Evolutionary conservation across 2,329 filamentous ascomycete genomes (phyloP).

Genomic region (Exutisphaerella laricina): DNA sequence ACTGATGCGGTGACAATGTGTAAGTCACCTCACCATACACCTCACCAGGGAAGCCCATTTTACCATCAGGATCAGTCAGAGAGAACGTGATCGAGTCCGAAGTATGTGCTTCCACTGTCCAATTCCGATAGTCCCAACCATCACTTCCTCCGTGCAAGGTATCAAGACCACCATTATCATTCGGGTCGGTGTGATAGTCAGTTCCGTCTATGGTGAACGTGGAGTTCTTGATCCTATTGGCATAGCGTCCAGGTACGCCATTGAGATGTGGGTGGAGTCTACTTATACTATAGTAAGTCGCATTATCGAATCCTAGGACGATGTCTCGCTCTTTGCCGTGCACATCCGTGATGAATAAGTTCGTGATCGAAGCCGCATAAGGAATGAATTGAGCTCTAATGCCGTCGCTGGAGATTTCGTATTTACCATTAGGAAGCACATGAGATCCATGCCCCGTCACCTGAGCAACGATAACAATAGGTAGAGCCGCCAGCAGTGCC

Average conservation of each 20-base stretch:
- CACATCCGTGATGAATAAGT: constrained; percentile 65
- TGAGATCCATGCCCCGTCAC: background rate
- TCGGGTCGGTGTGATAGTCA: constrained; percentile 44
- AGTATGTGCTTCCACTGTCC: constrained; percentile 65
- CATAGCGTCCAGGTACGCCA: constrained; percentile 66
- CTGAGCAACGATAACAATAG: background rate
- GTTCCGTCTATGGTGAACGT: constrained; percentile 47
- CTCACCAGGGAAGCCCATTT: constrained; percentile 71
- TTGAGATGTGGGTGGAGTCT: constrained; percentile 65
- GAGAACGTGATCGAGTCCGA: constrained; percentile 66
- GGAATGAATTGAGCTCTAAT: constrained; percentile 66
- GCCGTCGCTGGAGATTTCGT: constrained; percentile 62
- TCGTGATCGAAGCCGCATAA: constrained; percentile 68
- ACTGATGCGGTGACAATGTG: constrained; percentile 58
- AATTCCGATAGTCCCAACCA: constrained; percentile 62
- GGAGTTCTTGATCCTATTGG: constrained; percentile 74
- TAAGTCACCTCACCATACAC: constrained; percentile 65
- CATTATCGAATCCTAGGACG: constrained; percentile 70
- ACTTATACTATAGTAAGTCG: constrained; percentile 62
- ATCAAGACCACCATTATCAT: constrained; percentile 45
- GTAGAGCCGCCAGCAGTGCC: background rate
- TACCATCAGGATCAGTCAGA: constrained; percentile 64
- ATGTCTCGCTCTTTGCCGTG: constrained; percentile 64
- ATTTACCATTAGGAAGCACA: constrained; percentile 50
- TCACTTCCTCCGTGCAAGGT: constrained; percentile 47